These are phyloP conservation scores for Serendipita vermifera DNA, from an alignment of 768 basidiomycete genomes.

Conservation along the genomic window DNA sequence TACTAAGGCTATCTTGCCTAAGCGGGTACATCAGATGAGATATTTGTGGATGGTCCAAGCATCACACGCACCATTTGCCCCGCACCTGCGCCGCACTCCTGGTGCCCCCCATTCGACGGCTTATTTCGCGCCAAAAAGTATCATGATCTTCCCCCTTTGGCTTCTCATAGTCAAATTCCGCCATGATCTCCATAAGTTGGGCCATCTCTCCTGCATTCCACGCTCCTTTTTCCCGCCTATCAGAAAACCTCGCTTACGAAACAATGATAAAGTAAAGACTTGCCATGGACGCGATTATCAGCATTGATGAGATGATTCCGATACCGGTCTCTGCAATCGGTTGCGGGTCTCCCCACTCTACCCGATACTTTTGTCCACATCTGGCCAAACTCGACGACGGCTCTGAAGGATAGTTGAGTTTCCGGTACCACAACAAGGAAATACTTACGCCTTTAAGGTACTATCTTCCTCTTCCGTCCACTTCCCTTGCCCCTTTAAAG, in stretches of 20 bases:
- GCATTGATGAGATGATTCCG: constrained; percentile 68
- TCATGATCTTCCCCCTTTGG: constrained; percentile 41
- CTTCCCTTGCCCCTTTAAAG: constrained; percentile 51
- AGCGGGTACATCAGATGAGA: not conserved
- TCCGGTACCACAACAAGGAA: not conserved
- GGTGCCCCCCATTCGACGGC: constrained; percentile 60
- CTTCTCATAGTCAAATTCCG: constrained; percentile 55
- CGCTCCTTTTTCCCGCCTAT: constrained; percentile 28
- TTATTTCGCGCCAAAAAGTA: constrained; percentile 72
- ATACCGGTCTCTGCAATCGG: constrained; percentile 76
- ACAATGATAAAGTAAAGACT: constrained; percentile 14
- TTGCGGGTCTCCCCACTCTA: constrained; percentile 57
- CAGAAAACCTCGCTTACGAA: not conserved
- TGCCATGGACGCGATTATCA: constrained; percentile 48
- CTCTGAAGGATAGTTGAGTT: constrained; percentile 30
- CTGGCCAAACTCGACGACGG: constrained; percentile 54
- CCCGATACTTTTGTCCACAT: constrained; percentile 70
- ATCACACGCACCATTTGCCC: constrained; percentile 58
- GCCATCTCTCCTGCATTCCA: constrained; percentile 79
- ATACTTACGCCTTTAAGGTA: constrained; percentile 43
- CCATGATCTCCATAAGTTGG: constrained; percentile 58
- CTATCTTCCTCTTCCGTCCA: constrained; percentile 60
- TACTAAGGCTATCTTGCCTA: constrained; percentile 53
- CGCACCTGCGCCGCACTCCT: constrained; percentile 75
- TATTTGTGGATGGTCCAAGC: not conserved